Evolutionary conservation across 2,329 filamentous ascomycete genomes (phyloP).

Genomic region (Diaporthe sp.): DNA sequence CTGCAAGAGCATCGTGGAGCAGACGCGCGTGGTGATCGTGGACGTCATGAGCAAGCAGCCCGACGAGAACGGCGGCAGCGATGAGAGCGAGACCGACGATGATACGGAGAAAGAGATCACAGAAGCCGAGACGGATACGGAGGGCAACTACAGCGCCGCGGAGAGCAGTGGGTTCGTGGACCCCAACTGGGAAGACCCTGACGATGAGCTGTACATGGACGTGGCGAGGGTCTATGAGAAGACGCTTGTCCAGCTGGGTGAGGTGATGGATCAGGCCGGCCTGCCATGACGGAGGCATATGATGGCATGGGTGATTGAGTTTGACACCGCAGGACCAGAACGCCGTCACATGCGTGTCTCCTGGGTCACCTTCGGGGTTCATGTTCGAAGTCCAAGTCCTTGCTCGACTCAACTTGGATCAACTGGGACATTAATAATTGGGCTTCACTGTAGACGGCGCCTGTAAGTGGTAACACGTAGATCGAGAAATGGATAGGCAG

Average conservation of each 20-base stretch:
- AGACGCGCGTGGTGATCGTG: slow-evolving; percentile 79
- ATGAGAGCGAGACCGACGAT: slow-evolving; percentile 44
- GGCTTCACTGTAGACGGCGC: too few species aligned
- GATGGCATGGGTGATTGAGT: neutral
- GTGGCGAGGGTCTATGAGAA: slow-evolving; percentile 84
- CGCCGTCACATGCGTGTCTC: neutral
- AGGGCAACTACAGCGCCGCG: slow-evolving; percentile 45
- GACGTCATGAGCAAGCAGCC: slow-evolving; percentile 73
- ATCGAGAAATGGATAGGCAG: neutral
- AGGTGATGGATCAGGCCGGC: slow-evolving; percentile 67
- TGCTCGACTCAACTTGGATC: neutral
- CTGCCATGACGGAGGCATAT: slow-evolving; percentile 29
- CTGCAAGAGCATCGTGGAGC: slow-evolving; percentile 84
- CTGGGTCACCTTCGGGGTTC: too few species aligned
- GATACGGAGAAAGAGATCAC: slow-evolving; percentile 44
- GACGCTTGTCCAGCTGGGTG: slow-evolving; percentile 82
- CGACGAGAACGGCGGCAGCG: slow-evolving; percentile 59
- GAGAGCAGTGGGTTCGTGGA: slow-evolving; percentile 40
- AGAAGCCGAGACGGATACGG: slow-evolving; percentile 49
- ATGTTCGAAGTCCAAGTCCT: too few species aligned
- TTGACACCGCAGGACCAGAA: neutral
- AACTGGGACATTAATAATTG: too few species aligned
- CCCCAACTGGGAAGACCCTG: slow-evolving; percentile 54
- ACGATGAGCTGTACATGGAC: slow-evolving; percentile 72
- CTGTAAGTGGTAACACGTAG: neutral